Base-by-base conservation (phyloP, 148 eudicot species). In the Vaccinium darrowii region DNA sequence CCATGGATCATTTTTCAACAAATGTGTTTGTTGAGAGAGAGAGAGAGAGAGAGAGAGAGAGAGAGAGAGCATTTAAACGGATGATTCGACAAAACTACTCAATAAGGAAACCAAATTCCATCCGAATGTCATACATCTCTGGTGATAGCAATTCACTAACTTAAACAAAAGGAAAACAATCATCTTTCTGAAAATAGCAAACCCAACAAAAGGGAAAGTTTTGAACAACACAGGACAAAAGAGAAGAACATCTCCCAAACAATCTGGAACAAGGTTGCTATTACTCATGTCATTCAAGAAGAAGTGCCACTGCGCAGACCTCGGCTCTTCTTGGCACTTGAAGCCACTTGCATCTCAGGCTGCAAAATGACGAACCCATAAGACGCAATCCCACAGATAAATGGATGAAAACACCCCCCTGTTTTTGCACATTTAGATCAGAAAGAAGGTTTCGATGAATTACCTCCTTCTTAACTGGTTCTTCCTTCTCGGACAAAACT, bases 381-480 rank as follows among this genome's bases (percentile, higher is more conserved):
- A 79, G 77, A 80, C 10, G 43, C 57, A 71, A 33, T 78, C 65
- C 65, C 8, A 15, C 15, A 2, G 23, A 25, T 36, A 63, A 14
- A 63, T 39, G 8, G 10, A 19, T 25, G 12, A 50, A 23, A 54
- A 51, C 30, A 50, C 11, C 39, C 73, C 16, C 47, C 8, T 49
- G 9, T 36, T n/a, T n/a, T 18, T 7, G 47, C 39, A 3, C 14
- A 18, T 76, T 43, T 76, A 15, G 7, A 30, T 43, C 14, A 25
- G 49, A 60, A n/a, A 56, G 0, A 54, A 19, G 21, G 23, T 47
- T 18, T 62, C 18, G 62, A 76, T 3, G 39, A 14, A 50, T 73
- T 86, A 90, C 92, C 92, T 91, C 93, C 80, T 91, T 91, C 80
- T 86, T 88, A 19, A 91, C 93, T 7, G 93, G 84, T 79, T 91